A percentile compares a stretch with the other conserved stretches of the same genome.
Conservation (phyloP, 306 rosid species). For the Inga oerstediana region DNA sequence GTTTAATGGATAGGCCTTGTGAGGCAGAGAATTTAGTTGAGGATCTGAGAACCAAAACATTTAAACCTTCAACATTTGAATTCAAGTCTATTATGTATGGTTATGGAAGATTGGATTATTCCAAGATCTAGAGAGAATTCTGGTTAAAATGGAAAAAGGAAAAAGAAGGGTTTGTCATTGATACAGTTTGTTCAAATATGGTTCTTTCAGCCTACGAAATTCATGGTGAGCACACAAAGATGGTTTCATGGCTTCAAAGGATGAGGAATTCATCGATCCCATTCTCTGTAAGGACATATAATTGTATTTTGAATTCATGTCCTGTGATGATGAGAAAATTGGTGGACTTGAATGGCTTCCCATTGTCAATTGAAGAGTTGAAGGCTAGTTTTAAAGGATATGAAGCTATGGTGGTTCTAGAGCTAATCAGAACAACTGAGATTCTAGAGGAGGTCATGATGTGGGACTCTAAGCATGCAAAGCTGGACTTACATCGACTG, state of each 20-base stretch:
- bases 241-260: conserved; percentile 62
- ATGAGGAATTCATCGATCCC: conserved; percentile 52
- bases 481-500: conserved; percentile 82
- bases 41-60: conserved; percentile 48
- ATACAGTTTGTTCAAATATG: conserved; percentile 46
- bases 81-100: conserved; percentile 56
- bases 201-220: conserved; percentile 68
- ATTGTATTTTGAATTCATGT: conserved; percentile 68
- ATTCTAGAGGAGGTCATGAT: conserved; percentile 64
- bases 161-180: neutral
- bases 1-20: conserved; percentile 60
- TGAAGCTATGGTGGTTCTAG: conserved; percentile 65
- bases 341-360: conserved; percentile 39
- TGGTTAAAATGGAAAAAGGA: conserved; percentile 62
- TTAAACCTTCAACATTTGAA: conserved; percentile 60
- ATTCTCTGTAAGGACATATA: conserved; percentile 69
- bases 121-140: conserved; percentile 58
- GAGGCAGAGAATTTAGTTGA: conserved; percentile 64
- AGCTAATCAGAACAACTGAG: conserved; percentile 47
- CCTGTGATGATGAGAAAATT: conserved; percentile 49
- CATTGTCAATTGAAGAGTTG: conserved; percentile 55
- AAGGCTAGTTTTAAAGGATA: conserved; percentile 46
- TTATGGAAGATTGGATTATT: conserved; percentile 74
- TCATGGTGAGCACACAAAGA: conserved; percentile 15
- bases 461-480: conserved; percentile 65